Evolutionary conservation across 148 eudicot species (phyloP), one percentile per base, ranked within the genome.

Genomic region (Simmondsia chinensis): DNA sequence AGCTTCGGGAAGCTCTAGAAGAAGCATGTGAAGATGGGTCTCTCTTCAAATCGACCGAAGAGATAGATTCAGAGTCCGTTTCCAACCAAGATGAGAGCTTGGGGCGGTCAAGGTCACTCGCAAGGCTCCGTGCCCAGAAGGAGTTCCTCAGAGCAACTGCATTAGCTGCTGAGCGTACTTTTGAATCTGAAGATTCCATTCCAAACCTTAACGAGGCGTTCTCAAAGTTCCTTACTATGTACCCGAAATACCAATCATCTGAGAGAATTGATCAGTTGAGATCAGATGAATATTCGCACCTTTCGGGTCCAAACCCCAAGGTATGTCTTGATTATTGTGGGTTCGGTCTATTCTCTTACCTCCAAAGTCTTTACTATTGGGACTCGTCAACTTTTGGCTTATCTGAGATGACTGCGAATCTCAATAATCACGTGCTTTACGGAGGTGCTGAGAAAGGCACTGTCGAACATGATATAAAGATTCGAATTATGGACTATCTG

Each of bases 1-100:
- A 75, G 68, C 88, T 93, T 22, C 68, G 82, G 51, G 94, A 86
- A 57, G 99, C 94, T 64, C 81, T 93, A 20, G 94, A 86, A 50
- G 96, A 79, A 66, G 99, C 99, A 39, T 82, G 96, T 50, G 99
- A 93, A 61, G 83, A 86, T 62, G 99, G 96, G 57, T 86, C 84
- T 48, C 74, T 86, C 20, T 58, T 73, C 4, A 86, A 82, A 61
- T 79, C 94, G 13, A 57, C 70, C 20, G 76, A 77, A 47, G 77
- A 73, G 32, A 55, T 62, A 49, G 89, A 79, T 6, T 32, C 72
- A 2, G 89, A 84, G 17, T 28, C 57, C 1, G 39, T 54, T 38
- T 26, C 62, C 4, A 73, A 57, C 35, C 83, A 79, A 59, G 86
- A 77, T 3, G 79, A 75, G 30, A 57, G 87, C 21, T 50, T 93